Base-by-base conservation (phyloP, 495 filamentous ascomycete genomes). In the Penicillium taxi region DNA sequence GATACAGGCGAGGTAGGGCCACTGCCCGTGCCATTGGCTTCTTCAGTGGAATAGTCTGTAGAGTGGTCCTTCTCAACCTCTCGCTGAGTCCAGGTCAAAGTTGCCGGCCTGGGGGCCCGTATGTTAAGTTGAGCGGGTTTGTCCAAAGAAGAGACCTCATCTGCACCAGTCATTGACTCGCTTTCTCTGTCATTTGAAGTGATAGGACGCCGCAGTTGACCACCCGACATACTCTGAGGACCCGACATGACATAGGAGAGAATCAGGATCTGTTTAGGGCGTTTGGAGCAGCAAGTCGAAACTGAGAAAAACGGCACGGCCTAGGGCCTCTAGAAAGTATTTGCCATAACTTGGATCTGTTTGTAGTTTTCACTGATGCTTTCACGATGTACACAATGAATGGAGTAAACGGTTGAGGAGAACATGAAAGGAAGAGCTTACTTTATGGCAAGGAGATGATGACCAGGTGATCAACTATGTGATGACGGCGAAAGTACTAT, bases 391-490 rank as follows among this genome's bases (percentile, higher is more conserved):
- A n/a, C n/a, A n/a, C n/a, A n/a, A n/a, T n/a, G n/a, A n/a, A n/a
- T n/a, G n/a, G n/a, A n/a, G n/a, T n/a, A n/a, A n/a, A n/a, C n/a
- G n/a, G n/a, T n/a, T 17, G 28, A 19, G n/a, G 26, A 17, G 28
- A 25, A 21, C 14, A 15, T 18, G 29, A 28, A 28, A 22, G 19
- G 29, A 35, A 31, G 30, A 25, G 26, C 39, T 46, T 24, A 34
- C 37, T 37, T 41, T 44, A 19, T 27, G 18, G n/a, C 15, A 35
- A 31, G 33, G 26, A 42, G 37, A 45, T 42, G 52, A 55, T 55
- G 52, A 55, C 45, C 48, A 53, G 43, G 28, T 52, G 52, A 52
- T 42, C 30, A 44, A 35, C 36, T 19, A 32, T 39, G 35, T 37
- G 37, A 37, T 41, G 27, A 44, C 22, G 36, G 35, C 24, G 36